Conservation (phyloP, 495 filamentous ascomycete genomes). For the Gamarada debralockiae region DNA sequence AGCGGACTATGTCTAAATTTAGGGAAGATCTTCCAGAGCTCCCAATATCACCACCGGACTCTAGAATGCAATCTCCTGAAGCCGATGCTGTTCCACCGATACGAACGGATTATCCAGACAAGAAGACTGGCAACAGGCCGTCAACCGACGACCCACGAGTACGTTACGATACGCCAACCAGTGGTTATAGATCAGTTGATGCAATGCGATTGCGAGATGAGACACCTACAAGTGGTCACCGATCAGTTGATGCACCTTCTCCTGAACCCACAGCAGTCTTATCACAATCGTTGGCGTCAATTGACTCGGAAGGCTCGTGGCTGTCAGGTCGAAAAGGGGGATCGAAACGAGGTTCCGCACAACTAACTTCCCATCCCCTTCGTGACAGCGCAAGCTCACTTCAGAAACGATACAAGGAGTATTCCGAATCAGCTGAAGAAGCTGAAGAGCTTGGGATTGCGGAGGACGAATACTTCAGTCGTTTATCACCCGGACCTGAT, state of each 20-base stretch:
- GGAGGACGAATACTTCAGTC: conserved; percentile 62
- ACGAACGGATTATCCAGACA: conserved; percentile 25
- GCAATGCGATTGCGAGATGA: conserved; percentile 20
- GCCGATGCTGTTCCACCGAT: conserved; percentile 39
- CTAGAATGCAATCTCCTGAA: conserved; percentile 71
- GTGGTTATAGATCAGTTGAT: conserved; percentile 38
- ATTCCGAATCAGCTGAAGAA: conserved; percentile 48
- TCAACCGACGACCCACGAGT: conserved; percentile 25
- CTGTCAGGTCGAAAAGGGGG: conserved; percentile 61
- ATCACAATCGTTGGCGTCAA: conserved; percentile 44
- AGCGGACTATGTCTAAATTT: conserved; percentile 84
- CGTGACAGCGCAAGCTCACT: conserved; percentile 42
- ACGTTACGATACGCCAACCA: conserved; percentile 45
- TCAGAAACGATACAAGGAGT: conserved; percentile 37
- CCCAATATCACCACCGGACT: conserved; percentile 76
- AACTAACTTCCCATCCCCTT: conserved; percentile 26
- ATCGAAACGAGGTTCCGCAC: conserved; percentile 32
- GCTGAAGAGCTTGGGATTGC: conserved; percentile 59
- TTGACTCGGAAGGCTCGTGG: conserved; percentile 92
- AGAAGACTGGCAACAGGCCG: conserved; percentile 19
- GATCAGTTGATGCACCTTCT: conserved; percentile 27
- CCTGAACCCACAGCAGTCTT: conserved; percentile 41
- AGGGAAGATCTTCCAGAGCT: conserved; percentile 88
- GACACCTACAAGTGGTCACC: conserved; percentile 24
- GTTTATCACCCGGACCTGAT: conserved; percentile 44